phyloP scores from a whole-genome alignment of 2,329 filamentous ascomycete species.

The Claviceps paspali region DNA sequence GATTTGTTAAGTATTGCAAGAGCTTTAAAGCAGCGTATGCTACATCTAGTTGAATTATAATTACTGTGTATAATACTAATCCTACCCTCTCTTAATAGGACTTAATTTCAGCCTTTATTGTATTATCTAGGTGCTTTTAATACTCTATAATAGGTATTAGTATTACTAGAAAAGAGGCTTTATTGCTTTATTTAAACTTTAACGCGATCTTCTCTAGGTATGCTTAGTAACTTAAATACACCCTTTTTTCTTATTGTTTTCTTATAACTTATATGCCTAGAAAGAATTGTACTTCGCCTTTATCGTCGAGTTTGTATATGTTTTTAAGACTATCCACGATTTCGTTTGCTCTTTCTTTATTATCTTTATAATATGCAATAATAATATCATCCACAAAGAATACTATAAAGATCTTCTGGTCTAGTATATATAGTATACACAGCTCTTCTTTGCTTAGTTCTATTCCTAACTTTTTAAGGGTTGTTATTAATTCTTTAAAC shows the following conservation, averaged over 20 bases:
- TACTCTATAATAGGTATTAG: no score
- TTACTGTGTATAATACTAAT: background rate
- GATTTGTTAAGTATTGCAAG: background rate
- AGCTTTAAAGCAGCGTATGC: background rate
- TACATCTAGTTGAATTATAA: background rate
- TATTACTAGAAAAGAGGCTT: no score
- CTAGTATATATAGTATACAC: background rate
- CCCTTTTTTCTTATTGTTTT: no score
- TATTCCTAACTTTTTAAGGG: background rate
- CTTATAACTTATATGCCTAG: no score
- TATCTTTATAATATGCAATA: background rate
- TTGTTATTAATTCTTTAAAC: no score
- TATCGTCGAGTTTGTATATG: background rate
- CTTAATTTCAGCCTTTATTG: no score
- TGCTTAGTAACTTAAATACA: no score
- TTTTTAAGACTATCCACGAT: background rate
- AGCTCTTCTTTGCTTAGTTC: background rate
- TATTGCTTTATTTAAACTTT: no score
- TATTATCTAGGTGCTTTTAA: no score
- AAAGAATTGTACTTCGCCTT: background rate
- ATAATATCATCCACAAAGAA: background rate
- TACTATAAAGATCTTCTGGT: background rate
- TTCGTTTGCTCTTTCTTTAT: background rate
- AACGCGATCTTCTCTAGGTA: no score
- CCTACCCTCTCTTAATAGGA: no score